Evolutionary conservation across 2,329 filamentous ascomycete genomes (phyloP), one percentile per base, ranked within the genome.

Genomic region (Iodosphaeria phyllophila): DNA sequence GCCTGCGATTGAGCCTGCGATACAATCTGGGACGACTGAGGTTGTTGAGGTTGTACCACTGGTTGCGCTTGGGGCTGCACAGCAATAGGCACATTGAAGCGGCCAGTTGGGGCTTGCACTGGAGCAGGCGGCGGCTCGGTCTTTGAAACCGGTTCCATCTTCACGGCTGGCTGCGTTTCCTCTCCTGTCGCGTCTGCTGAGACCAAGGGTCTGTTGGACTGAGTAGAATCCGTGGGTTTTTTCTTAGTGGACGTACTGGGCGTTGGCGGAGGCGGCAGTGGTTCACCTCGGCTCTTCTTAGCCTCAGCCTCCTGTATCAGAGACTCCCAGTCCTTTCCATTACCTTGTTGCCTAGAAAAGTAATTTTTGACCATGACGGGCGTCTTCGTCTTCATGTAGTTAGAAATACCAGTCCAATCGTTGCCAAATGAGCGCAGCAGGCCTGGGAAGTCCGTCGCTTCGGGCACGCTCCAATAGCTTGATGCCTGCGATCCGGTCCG

Each of bases 391-490:
- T 74, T 73, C 74, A 89, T 83, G 38, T 80, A 70, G 25, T 59
- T 59, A 20, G 79, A 74, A 47, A 86, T 86, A 4, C 64, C 66
- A 24, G 56, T 54, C 67, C 77, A 89, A 43, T 89, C 77, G 10
- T 74, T 80, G 29, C 79, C 79, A 50, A 82, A 86, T 27, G 79
- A 64, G 25, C 59, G 63, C 23, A 89, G 56, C 29, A 82, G 59
- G 28, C 60, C 64, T 18, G 74, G 71, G 46, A 89, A 89, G 39
- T 84, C 78, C 23, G 63, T 74, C 27, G 74, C 63, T 49, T 89
- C 79, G 2, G 74, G 75, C 13, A 86, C 78, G 39, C 78, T 86
- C 79, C 79, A 89, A 46, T 89, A 89, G 46, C 78, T 86, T 2
- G 75, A 82, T 9, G 74, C 68, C 34, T 73, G 70, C 28, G 52